These are phyloP conservation scores for Penicillium sp. DNA, from an alignment of 2,329 filamentous ascomycete genomes.

Conservation along the genomic window DNA sequence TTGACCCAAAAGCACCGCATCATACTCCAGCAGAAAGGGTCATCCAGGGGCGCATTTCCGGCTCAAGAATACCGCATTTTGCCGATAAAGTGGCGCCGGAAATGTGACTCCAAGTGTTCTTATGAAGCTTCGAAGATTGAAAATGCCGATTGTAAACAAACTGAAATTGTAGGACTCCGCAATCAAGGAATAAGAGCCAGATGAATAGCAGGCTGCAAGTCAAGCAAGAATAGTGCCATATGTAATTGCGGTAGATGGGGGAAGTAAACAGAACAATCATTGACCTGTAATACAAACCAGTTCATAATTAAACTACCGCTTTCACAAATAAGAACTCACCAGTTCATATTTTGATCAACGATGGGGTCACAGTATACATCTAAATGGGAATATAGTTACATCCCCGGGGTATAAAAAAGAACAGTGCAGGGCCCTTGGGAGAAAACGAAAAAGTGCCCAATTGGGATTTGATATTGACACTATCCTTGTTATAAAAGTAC, in stretches of 20 bases:
- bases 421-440: neutral
- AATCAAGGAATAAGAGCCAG: too few relatives aligned
- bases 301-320: too few relatives aligned
- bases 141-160: too few relatives aligned
- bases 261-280: too few relatives aligned
- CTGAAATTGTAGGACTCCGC: too few relatives aligned
- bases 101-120: conserved; percentile 1
- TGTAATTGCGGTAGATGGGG: too few relatives aligned
- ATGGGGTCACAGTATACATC: neutral
- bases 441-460: neutral
- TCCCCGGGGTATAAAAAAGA: neutral
- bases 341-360: too few relatives aligned
- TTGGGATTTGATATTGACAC: neutral
- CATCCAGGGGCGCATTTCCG: conserved; percentile 13
- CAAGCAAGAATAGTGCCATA: too few relatives aligned
- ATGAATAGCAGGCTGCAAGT: too few relatives aligned
- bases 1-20: neutral
- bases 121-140: conserved; percentile 8
- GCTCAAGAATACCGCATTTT: conserved; percentile 12
- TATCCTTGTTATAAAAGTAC: neutral
- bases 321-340: too few relatives aligned
- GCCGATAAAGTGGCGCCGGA: neutral
- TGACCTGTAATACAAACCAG: too few relatives aligned
- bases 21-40: neutral
- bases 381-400: neutral